Conservation (phyloP, 1,139 yeast genomes). For the Yamadazyma atlantica region DNA sequence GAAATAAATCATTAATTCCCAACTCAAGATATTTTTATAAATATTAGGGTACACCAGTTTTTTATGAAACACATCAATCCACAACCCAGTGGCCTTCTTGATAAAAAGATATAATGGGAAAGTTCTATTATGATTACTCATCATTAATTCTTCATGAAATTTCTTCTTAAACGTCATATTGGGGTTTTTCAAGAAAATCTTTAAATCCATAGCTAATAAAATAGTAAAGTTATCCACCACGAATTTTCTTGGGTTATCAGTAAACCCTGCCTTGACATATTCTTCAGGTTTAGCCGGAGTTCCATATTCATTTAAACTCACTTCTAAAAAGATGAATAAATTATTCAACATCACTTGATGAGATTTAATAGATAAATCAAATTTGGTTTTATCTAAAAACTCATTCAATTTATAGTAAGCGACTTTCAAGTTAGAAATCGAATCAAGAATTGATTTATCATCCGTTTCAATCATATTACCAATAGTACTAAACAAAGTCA, state of each 20-base stretch:
- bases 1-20: conserved; percentile 56
- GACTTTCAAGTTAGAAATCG: conserved; percentile 32
- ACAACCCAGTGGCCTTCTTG: conserved; percentile 34
- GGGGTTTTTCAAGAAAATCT: conserved; percentile 52
- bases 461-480: conserved; percentile 43
- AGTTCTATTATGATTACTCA: conserved; percentile 44
- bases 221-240: conserved; percentile 43
- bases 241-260: conserved; percentile 43
- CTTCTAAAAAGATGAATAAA: conserved; percentile 40
- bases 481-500: conserved; percentile 42
- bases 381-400: conserved; percentile 33
- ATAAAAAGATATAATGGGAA: conserved; percentile 45
- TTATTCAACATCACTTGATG: conserved; percentile 46
- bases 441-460: conserved; percentile 34
- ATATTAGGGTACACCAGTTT: conserved; percentile 35
- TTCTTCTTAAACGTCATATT: conserved; percentile 58
- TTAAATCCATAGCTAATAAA: conserved; percentile 49
- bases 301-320: conserved; percentile 45
- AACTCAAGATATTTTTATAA: conserved; percentile 47
- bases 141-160: conserved; percentile 58
- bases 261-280: conserved; percentile 47
- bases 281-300: conserved; percentile 47
- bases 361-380: conserved; percentile 40
- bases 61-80: conserved; percentile 41
- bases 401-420: conserved; percentile 41